phyloP scores from a whole-genome alignment of 805 yeast genomes.

The Cyberlindnera amylophila region DNA sequence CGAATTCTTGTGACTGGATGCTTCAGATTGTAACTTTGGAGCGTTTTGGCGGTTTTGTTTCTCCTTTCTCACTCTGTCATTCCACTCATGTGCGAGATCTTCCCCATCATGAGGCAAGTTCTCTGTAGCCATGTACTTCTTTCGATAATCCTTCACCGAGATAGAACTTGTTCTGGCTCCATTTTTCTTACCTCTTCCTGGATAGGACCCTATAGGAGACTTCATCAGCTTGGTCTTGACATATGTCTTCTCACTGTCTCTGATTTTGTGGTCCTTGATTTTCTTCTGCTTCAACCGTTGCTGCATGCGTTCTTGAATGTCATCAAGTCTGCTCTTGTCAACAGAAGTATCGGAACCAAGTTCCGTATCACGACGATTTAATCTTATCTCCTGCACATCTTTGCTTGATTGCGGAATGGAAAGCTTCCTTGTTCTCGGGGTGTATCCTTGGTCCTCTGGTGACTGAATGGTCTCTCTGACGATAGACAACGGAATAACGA shows the following conservation, averaged over 20 bases:
- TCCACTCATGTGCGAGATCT: slow-evolving; percentile 7
- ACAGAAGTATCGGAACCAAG: slow-evolving; percentile 4
- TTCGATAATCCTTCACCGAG: background rate
- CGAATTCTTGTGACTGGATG: slow-evolving; percentile 1
- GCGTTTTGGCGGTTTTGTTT: slow-evolving; percentile 1
- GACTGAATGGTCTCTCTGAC: slow-evolving; percentile 4
- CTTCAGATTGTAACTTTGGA: slow-evolving; percentile 7
- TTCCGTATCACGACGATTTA: slow-evolving; percentile 1
- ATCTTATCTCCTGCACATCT: background rate
- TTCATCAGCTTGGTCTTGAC: slow-evolving; percentile 10
- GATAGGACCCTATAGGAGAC: background rate
- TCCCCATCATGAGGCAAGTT: background rate
- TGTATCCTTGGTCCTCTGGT: slow-evolving; percentile 3
- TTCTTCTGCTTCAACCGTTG: slow-evolving; percentile 20
- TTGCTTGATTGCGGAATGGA: background rate
- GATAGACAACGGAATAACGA: slow-evolving; percentile 13
- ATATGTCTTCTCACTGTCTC: slow-evolving; percentile 6
- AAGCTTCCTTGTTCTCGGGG: slow-evolving; percentile 6
- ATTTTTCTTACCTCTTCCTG: background rate
- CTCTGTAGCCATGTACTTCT: background rate
- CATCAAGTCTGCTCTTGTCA: slow-evolving; percentile 11
- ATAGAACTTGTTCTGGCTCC: background rate
- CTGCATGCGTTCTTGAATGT: slow-evolving; percentile 15
- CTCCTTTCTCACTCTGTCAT: slow-evolving; percentile 2
- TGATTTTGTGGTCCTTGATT: slow-evolving; percentile 15